Evolutionary conservation across 805 yeast species (phyloP), one percentile per base, ranked within the genome.

Genomic region (Martiniozyma abietophila): DNA sequence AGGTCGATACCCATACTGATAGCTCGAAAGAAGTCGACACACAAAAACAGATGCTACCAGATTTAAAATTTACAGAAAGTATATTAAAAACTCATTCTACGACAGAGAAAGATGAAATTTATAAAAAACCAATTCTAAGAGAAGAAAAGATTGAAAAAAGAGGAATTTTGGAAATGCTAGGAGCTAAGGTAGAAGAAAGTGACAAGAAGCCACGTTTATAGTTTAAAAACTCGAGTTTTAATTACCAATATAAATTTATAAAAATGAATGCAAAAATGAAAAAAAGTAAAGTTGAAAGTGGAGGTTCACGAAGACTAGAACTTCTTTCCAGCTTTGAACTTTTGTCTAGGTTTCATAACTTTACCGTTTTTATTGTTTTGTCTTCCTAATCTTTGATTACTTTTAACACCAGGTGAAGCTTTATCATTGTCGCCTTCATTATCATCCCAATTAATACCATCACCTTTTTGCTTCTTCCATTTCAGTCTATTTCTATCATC

Each of bases 401-500:
- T 32, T n/a, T n/a, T n/a, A n/a, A n/a, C n/a, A n/a, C n/a, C n/a
- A n/a, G n/a, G n/a, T n/a, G n/a, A n/a, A 12, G 31, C 25, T 27
- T 40, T 40, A 17, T 22, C 31, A 8, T 25, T 31, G 12, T 40
- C 47, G 26, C 48, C 54, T 16, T 49, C 53, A 19, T 47, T 52
- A 23, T 54, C 67, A 28, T 64, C 69, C 47, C 62, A 73, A 38
- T 64, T 75, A 27, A 68, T 76, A 32, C 65, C 78, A 31, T 65
- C 72, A 24, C 70, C 74, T 16, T 69, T 68, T 19, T 47, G 41
- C 22, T 41, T 40, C 61, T 80, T 83, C 64, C 75, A 89, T 61
- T 86, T 89, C 68, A 89, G 72, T 62, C 76, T 85, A 59, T 88
- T 88, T 63, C 74, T 76, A 65, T 84, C 96, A 39, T 96, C 96